phyloP scores from a whole-genome alignment of 2,329 filamentous ascomycete genomes.

The Ophiocordyceps camponoti-rufipedis region DNA sequence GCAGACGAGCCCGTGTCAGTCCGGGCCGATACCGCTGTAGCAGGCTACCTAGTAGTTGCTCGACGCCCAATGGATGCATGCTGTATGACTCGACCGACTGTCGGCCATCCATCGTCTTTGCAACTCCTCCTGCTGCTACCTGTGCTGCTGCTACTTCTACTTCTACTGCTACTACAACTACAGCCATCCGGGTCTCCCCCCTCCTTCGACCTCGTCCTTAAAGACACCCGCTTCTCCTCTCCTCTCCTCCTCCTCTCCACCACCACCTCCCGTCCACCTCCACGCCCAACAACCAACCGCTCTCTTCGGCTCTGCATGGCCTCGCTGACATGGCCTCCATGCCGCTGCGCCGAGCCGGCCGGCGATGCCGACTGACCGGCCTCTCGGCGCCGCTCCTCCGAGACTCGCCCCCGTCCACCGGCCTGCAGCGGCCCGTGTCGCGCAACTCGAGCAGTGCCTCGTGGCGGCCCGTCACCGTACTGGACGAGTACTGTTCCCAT shows the following conservation, averaged over 20 bases:
- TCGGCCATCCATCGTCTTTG: no score
- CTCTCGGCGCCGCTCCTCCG: constrained; percentile 1
- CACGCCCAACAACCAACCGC: background rate
- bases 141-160: no score
- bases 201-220: background rate
- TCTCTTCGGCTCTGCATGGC: constrained; percentile 14
- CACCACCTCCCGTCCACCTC: background rate
- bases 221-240: background rate
- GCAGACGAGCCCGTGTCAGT: background rate
- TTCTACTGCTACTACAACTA: no score
- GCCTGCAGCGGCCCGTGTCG: background rate
- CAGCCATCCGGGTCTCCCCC: background rate
- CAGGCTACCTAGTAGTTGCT: no score
- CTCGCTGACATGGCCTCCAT: constrained; percentile 23
- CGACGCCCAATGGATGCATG: no score
- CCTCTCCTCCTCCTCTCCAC: background rate
- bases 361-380: constrained; percentile 16
- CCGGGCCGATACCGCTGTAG: background rate
- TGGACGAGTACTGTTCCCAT: constrained; percentile 35
- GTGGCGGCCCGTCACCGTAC: constrained; percentile 45
- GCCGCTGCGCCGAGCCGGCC: constrained; percentile 27
- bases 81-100: no score
- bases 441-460: constrained; percentile 15
- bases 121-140: no score
- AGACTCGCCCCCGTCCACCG: background rate